Evolutionary conservation across 1,284 basidiomycete genomes (phyloP).

Genomic region (Papiliotrema laurentii): DNA sequence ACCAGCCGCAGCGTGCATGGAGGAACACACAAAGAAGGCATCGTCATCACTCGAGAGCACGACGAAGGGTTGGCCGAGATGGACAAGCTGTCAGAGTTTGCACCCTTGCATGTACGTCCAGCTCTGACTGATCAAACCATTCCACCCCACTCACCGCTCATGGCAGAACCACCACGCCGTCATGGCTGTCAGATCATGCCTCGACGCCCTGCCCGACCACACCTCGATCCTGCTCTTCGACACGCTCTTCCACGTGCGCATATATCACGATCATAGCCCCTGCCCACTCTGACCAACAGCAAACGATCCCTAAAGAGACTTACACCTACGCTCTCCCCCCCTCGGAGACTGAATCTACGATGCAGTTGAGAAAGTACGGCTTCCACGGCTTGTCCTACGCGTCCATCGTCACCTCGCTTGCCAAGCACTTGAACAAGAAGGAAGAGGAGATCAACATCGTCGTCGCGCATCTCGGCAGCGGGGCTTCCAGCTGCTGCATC

Average conservation of each 20-base stretch:
- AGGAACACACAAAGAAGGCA: constrained; percentile 64
- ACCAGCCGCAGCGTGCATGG: constrained; percentile 74
- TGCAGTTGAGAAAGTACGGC: constrained; percentile 76
- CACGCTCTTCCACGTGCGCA: constrained; percentile 66
- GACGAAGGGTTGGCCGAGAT: constrained; percentile 61
- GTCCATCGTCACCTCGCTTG: constrained; percentile 38
- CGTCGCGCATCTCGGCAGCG: constrained; percentile 76
- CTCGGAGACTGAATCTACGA: constrained; percentile 52
- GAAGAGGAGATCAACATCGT: constrained; percentile 60
- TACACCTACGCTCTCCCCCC: constrained; percentile 71
- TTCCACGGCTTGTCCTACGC: constrained; percentile 66
- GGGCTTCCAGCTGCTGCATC: constrained; percentile 66
- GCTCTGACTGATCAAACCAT: neutral
- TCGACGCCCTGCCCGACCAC: constrained; percentile 58
- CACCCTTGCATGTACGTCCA: constrained; percentile 61
- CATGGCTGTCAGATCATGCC: constrained; percentile 54
- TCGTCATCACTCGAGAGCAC: constrained; percentile 57
- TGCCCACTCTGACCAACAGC: constrained; percentile 19
- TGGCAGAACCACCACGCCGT: constrained; percentile 52
- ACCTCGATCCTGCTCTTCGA: constrained; percentile 60
- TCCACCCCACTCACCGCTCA: neutral
- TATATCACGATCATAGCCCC: neutral
- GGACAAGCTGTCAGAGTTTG: constrained; percentile 68
- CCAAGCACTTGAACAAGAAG: constrained; percentile 56
- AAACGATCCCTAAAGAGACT: constrained; percentile 65